phyloP scores from a whole-genome alignment of 2,329 filamentous ascomycete species.

The Penicillium vulpinum region DNA sequence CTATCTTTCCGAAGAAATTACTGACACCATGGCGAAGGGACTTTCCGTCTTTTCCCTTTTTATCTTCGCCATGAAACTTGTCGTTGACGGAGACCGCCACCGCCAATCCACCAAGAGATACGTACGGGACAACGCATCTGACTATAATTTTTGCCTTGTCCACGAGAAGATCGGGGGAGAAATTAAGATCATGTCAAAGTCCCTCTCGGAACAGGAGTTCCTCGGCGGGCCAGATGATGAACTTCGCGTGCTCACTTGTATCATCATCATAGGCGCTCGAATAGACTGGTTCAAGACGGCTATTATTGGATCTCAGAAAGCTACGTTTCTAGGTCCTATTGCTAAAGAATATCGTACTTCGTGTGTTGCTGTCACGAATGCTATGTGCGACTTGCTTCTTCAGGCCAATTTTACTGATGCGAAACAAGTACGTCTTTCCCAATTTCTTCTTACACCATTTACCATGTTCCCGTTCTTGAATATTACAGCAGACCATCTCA shows the following conservation, averaged over 20 bases:
- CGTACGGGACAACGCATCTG: not conserved
- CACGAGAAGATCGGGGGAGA: not conserved
- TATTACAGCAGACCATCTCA: not conserved
- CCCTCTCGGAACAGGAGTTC: not conserved
- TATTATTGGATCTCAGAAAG: not conserved
- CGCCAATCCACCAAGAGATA: not conserved
- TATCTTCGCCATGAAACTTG: not conserved
- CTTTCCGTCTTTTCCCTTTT: not conserved
- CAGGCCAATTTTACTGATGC: not conserved
- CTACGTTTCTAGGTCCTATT: not conserved
- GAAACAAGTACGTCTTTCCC: not conserved
- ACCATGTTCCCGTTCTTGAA: not conserved
- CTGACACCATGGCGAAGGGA: not conserved
- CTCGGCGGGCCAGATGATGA: not conserved
- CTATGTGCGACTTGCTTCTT: not conserved
- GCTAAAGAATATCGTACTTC: not conserved
- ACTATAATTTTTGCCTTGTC: not conserved
- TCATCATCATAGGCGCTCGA: not conserved
- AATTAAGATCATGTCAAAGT: not conserved
- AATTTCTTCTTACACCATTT: not conserved
- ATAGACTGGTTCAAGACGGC: not conserved
- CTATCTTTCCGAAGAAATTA: not conserved
- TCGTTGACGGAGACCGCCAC: not conserved
- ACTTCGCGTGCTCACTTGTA: not conserved
- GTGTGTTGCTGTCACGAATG: not conserved